Conservation (phyloP, 176 grass and related monocot genomes). For the Oryza meridionalis region DNA sequence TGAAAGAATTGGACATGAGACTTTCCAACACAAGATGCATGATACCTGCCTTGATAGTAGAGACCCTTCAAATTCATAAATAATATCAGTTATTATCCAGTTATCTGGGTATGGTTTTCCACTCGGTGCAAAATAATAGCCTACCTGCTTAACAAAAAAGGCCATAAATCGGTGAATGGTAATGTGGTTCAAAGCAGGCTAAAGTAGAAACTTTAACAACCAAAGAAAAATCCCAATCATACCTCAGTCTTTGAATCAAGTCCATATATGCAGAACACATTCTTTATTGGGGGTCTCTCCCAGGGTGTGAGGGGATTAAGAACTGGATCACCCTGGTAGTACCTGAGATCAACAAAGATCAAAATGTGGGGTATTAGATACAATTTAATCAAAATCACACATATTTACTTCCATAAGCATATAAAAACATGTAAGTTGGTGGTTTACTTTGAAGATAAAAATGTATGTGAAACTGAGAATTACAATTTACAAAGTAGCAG, state of each 20-base stretch:
- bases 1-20: constrained; percentile 2
- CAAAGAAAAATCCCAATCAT: constrained; percentile 27
- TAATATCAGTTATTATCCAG: constrained; percentile 96
- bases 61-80: constrained; percentile 88
- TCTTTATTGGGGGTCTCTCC: constrained; percentile 98
- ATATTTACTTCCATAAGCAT: not conserved
- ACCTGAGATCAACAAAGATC: constrained; percentile 56
- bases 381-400: not conserved
- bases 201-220: constrained; percentile 9
- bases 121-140: constrained; percentile 98
- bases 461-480: not conserved
- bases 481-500: constrained; percentile 5
- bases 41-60: constrained; percentile 95
- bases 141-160: constrained; percentile 72
- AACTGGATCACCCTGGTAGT: constrained; percentile 91
- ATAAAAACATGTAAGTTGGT: not conserved
- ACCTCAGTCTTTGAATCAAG: constrained; percentile 95
- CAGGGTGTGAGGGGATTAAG: constrained; percentile 91
- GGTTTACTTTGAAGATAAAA: constrained; percentile 36
- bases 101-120: constrained; percentile 98
- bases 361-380: constrained; percentile 33
- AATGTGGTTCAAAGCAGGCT: constrained; percentile 14
- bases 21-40: constrained; percentile 30
- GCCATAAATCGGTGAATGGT: not conserved
- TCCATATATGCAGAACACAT: constrained; percentile 97